Evolutionary conservation across 2,329 filamentous ascomycete species (phyloP).

Genomic region (Colletotrichum caudatum): DNA sequence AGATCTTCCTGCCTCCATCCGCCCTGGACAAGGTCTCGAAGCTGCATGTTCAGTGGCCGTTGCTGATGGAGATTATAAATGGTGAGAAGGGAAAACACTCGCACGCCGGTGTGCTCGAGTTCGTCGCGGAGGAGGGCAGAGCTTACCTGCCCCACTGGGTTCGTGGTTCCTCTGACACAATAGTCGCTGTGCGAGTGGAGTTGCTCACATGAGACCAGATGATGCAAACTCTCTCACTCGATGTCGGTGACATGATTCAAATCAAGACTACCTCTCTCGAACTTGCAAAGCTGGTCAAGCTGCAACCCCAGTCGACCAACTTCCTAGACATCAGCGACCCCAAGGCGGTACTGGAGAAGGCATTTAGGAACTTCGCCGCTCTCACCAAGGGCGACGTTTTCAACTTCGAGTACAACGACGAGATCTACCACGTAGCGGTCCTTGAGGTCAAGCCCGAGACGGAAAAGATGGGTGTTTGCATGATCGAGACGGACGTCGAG

Average conservation of each 20-base stretch:
- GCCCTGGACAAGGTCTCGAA: slow-evolving; percentile 96
- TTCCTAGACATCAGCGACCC: slow-evolving; percentile 98
- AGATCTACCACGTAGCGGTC: slow-evolving; percentile 91
- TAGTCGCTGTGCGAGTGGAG: not conserved
- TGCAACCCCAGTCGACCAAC: slow-evolving; percentile 91
- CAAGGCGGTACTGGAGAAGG: slow-evolving; percentile 95
- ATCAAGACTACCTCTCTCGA: slow-evolving; percentile 95
- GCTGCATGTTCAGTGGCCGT: slow-evolving; percentile 95
- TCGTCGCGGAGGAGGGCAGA: slow-evolving; percentile 96
- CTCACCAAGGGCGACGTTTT: slow-evolving; percentile 95
- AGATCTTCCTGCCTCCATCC: slow-evolving; percentile 96
- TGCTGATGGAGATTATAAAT: slow-evolving; percentile 96
- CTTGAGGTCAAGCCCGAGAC: slow-evolving; percentile 91
- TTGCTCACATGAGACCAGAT: slow-evolving; percentile 66
- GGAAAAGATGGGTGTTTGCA: slow-evolving; percentile 87
- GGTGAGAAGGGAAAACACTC: slow-evolving; percentile 83
- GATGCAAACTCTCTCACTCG: slow-evolving; percentile 91
- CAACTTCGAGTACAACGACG: slow-evolving; percentile 96
- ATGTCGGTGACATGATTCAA: slow-evolving; percentile 94
- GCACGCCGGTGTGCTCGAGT: slow-evolving; percentile 95
- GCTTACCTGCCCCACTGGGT: slow-evolving; percentile 98
- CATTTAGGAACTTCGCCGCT: slow-evolving; percentile 95
- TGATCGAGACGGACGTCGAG: slow-evolving; percentile 95
- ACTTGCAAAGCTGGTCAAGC: slow-evolving; percentile 91
- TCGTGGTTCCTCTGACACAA: slow-evolving; percentile 47